phyloP scores from a whole-genome alignment of 352 stramenopile species.

The Globisporangium cystogenes region DNA sequence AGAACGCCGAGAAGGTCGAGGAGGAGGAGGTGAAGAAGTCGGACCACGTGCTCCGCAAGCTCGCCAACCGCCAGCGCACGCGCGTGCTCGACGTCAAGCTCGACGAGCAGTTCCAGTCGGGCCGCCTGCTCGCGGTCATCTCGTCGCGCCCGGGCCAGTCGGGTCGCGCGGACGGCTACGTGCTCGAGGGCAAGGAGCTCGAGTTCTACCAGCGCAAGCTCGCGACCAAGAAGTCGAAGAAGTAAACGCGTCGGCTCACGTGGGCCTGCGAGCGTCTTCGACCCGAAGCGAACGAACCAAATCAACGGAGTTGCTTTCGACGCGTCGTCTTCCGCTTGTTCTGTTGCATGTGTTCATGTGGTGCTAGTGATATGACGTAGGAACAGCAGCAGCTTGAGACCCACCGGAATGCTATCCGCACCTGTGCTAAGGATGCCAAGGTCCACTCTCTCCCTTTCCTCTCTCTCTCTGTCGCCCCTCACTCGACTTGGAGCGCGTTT shows the following conservation, averaged over 20 bases:
- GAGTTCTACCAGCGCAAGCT: constrained; percentile 99
- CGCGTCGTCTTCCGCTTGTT: background rate
- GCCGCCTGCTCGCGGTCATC: constrained; percentile 96
- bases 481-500: no score
- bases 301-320: constrained; percentile 15
- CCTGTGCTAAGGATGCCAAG: no score
- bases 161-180: constrained; percentile 97
- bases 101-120: constrained; percentile 96
- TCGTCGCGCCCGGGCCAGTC: constrained; percentile 97
- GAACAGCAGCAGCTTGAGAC: no score
- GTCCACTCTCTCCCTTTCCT: no score
- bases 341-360: background rate
- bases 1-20: constrained; percentile 73
- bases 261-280: constrained; percentile 11
- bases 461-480: no score
- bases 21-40: constrained; percentile 92
- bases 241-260: constrained; percentile 48
- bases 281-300: constrained; percentile 12
- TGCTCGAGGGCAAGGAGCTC: constrained; percentile 99
- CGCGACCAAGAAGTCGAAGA: constrained; percentile 98
- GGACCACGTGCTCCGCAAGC: constrained; percentile 91
- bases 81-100: constrained; percentile 92
- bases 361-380: background rate
- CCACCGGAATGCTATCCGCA: no score
- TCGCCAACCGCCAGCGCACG: constrained; percentile 90